Conservation (phyloP, 345 rosid species). For the Passiflora organensis region DNA sequence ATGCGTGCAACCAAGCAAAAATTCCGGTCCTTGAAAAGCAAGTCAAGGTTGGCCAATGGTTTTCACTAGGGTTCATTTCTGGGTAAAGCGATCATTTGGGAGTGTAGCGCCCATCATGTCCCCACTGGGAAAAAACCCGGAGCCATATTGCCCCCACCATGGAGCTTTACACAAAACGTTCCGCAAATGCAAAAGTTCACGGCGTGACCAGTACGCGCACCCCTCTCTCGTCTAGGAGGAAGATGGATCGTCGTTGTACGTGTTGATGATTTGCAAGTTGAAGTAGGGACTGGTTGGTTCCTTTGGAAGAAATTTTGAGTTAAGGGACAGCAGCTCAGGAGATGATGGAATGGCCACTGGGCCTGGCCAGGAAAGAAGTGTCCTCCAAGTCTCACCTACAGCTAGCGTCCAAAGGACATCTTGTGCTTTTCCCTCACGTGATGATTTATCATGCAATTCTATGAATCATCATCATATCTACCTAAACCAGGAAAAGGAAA, state of each 20-base stretch:
- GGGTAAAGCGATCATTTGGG: conserved; percentile 5
- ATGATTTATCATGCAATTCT: background rate
- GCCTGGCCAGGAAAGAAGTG: too few species aligned
- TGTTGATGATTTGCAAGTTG: background rate
- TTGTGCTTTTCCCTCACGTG: conserved; percentile 5
- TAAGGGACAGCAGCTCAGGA: background rate
- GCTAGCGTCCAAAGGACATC: conserved; percentile 10
- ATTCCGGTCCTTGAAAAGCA: background rate
- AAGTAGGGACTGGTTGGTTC: background rate
- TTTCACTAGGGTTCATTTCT: background rate
- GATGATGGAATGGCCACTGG: too few species aligned
- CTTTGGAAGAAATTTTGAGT: background rate
- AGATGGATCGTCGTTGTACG: too few species aligned
- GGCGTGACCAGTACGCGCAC: background rate
- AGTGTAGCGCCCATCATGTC: conserved; percentile 5
- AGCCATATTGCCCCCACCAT: background rate
- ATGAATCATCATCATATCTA: background rate
- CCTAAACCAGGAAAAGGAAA: background rate
- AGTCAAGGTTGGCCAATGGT: background rate
- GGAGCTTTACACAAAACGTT: too few species aligned
- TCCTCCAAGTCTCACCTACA: conserved; percentile 1
- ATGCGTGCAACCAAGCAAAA: background rate
- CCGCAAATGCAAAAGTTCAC: background rate
- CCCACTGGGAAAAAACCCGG: background rate
- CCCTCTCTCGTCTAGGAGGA: background rate